Percentiles rank a stretch among this genome's conserved stretches.
phyloP scores from a whole-genome alignment of 768 basidiomycete genomes.

The Boletus patriciae region DNA sequence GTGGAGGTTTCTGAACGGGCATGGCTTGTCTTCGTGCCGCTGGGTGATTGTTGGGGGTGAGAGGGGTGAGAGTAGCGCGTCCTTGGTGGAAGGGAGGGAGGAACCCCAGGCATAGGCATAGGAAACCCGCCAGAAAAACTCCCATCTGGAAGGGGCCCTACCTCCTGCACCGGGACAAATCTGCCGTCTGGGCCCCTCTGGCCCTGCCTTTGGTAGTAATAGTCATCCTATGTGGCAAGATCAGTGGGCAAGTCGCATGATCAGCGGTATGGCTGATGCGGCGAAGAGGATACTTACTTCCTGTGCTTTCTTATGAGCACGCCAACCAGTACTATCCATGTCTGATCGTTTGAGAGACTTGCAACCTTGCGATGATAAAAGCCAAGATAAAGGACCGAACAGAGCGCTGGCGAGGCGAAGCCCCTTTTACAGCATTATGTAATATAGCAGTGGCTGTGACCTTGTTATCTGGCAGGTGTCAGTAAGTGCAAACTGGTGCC shows the following conservation, averaged over 20 bases:
- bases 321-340: constrained; percentile 83
- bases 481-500: no score
- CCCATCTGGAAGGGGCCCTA: constrained; percentile 59
- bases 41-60: constrained; percentile 5
- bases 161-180: constrained; percentile 55
- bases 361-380: neutral
- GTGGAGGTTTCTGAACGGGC: constrained; percentile 8
- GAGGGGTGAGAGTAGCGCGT: constrained; percentile 28
- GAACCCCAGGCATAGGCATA: constrained; percentile 34
- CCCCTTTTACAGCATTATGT: no score
- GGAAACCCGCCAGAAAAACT: constrained; percentile 58
- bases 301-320: constrained; percentile 60
- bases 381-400: neutral
- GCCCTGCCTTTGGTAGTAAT: constrained; percentile 25
- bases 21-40: constrained; percentile 32
- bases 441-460: no score
- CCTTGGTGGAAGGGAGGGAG: constrained; percentile 47
- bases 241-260: neutral
- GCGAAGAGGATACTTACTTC: constrained; percentile 39
- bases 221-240: constrained; percentile 33
- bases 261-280: neutral
- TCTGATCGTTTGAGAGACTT: neutral
- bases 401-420: no score
- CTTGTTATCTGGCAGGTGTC: no score
- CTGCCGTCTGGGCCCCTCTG: constrained; percentile 49